Evolutionary conservation across 148 eudicot species (phyloP).

Genomic region (Persicaria tinctoria): DNA sequence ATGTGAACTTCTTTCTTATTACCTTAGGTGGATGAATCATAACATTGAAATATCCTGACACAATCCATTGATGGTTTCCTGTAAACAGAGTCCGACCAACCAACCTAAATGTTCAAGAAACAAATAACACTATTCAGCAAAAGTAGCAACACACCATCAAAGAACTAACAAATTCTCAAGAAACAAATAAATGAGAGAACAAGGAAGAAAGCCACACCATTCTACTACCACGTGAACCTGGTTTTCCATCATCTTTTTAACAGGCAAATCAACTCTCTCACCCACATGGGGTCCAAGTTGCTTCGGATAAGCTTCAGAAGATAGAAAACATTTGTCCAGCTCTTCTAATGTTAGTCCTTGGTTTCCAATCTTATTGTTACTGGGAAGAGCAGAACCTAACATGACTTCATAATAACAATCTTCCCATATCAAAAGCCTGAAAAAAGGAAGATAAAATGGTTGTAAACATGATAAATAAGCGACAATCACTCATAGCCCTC

Average conservation of each 20-base stretch:
- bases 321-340: slow-evolving; percentile 27
- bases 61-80: slow-evolving; percentile 81
- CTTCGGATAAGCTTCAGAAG: slow-evolving; percentile 25
- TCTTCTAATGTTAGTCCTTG: slow-evolving; percentile 25
- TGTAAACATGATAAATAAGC: background rate
- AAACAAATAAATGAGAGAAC: background rate
- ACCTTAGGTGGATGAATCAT: slow-evolving; percentile 79
- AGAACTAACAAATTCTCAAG: background rate
- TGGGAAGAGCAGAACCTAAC: slow-evolving; percentile 25
- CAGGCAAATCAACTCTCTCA: slow-evolving; percentile 41
- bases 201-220: slow-evolving; percentile 45
- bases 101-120: slow-evolving; percentile 30
- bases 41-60: slow-evolving; percentile 36
- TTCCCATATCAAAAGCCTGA: slow-evolving; percentile 83
- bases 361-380: slow-evolving; percentile 26
- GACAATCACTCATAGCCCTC: background rate
- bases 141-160: background rate
- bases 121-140: background rate
- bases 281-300: slow-evolving; percentile 33
- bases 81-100: slow-evolving; percentile 92
- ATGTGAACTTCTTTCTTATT: slow-evolving; percentile 11
- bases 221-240: slow-evolving; percentile 75
- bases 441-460: slow-evolving; percentile 3
- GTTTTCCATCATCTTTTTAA: slow-evolving; percentile 78
- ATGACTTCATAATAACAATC: slow-evolving; percentile 42